Base-by-base conservation (phyloP, 768 basidiomycete genomes). In the Macrolepiota fuliginosa region DNA sequence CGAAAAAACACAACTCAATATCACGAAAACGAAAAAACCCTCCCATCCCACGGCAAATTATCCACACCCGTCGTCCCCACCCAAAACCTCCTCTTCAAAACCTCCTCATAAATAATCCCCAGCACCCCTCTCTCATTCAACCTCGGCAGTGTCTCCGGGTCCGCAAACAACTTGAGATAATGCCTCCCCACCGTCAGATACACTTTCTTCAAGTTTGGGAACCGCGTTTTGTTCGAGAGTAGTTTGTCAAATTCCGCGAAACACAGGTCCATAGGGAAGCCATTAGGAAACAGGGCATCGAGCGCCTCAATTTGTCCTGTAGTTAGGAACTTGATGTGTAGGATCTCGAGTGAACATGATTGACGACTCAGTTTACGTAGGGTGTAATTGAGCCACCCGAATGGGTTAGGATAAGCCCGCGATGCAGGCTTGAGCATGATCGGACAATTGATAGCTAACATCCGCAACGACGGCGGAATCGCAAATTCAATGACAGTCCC, bases 381-480 rank as follows among this genome's bases (percentile, higher is more conserved):
- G 12, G 59, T 61, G 24, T 54, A 53, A 19, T 17, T 61, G 9
- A 61, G 59, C 40, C 42, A 61, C 35, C 52, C 56, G 10, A 57
- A 57, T 1, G 46, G 45, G 24, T 57, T 57, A 7, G 56, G 46
- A 17, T 47, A 57, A 4, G 19, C 54, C 10, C 59, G 27, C 10
- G 59, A 61, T 37, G 52, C 52, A 11, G 59, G 59, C 37, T 61
- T 61, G 12, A 61, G 35, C 29, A 61, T 61, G 40, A 61, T 36
- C 10, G 59, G 59, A 39, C 59, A 61, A 9, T 61, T 61, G 59
- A 61, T 61, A n/a, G 59, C 59, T 15, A 61, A 27, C 13, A 50
- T 61, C 15, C 59, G 59, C 9, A 61, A 42, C 1, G 52, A 45
- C 3, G 59, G 32, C 11, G 59, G 59, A 24, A 54, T 36, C 3